Percentiles rank a stretch among this genome's conserved stretches.
Conservation (phyloP, 2,329 filamentous ascomycete species). For the Claviceps fusiformis region DNA sequence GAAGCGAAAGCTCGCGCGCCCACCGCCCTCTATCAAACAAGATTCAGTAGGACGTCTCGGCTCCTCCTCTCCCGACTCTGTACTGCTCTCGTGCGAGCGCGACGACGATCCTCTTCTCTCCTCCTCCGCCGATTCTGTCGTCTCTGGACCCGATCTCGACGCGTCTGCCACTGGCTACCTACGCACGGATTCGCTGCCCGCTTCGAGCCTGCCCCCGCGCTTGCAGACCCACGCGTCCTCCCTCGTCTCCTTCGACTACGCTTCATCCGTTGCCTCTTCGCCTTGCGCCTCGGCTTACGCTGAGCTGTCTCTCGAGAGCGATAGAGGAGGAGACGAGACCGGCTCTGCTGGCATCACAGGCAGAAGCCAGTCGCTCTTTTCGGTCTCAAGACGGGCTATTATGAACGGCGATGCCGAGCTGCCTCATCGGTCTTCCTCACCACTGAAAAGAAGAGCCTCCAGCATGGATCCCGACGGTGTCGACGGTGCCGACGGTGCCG, state of each 20-base stretch:
- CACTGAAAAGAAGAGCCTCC: conserved; percentile 49
- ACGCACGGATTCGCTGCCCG: conserved; percentile 29
- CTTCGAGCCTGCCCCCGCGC: conserved; percentile 37
- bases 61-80: conserved; percentile 29
- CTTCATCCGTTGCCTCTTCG: conserved; percentile 43
- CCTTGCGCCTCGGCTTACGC: conserved; percentile 41
- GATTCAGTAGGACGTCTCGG: conserved; percentile 22
- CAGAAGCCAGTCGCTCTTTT: conserved; percentile 40
- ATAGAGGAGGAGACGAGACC: conserved; percentile 35
- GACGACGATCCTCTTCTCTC: conserved; percentile 34
- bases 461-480: conserved; percentile 36
- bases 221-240: conserved; percentile 32
- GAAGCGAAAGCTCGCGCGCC: conserved; percentile 53
- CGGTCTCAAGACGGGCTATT: conserved; percentile 36
- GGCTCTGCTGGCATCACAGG: conserved; percentile 23
- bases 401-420: conserved; percentile 47
- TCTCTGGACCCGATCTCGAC: conserved; percentile 22
- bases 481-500: conserved; percentile 22
- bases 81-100: conserved; percentile 39
- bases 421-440: conserved; percentile 48
- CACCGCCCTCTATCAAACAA: conserved; percentile 22
- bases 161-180: conserved; percentile 21
- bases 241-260: conserved; percentile 33
- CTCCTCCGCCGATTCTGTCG: conserved; percentile 31
- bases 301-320: conserved; percentile 42